Base-by-base conservation (phyloP, 2,329 filamentous ascomycete genomes). In the Elsinoe perseae region DNA sequence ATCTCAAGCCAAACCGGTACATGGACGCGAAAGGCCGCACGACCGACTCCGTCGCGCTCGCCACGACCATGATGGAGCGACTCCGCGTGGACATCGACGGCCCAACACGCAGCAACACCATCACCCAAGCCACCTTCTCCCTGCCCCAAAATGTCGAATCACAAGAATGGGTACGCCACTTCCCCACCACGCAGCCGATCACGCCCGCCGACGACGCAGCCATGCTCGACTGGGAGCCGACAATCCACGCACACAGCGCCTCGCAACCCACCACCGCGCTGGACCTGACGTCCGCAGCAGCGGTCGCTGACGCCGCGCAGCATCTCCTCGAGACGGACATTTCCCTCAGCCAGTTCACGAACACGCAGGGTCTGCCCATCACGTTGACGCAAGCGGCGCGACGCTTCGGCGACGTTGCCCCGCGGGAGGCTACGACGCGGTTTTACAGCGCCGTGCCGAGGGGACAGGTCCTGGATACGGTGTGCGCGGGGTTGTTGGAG, bases 61-160 rank as follows among this genome's bases (percentile, higher is more conserved):
- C 93, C n/a, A 95, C 93, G 0, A 84, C 89, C 66, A 95, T 98
- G 89, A 84, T 98, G 56, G 89, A 95, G 68, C 87, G 84, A 56
- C 81, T 98, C 14, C 87, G 83, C 61, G 95, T 98, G 68, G 88
- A 96, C 70, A 91, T 97, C 67, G 84, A 79, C 54, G 81, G 86
- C 64, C 73, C 73, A 48, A 54, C 32, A 1, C 53, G 53, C 16
- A 21, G 10, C 14, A 21, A 7, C n/a, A 56, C 53, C 42, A 48
- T 56, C 42, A 56, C 68, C 70, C 28, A 72, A 64, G n/a, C 59
- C 38, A 20, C 48, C 32, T 36, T 36, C 32, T 36, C 28, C 28
- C 10, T 14, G 9, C 32, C n/a, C 32, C 32, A 36, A 57, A 10
- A 53, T 20, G 20, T 16, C 23, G 34, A 54, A 4, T 27, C 52